Conservation (phyloP, 345 rosid species). For the Pistacia integerrima region DNA sequence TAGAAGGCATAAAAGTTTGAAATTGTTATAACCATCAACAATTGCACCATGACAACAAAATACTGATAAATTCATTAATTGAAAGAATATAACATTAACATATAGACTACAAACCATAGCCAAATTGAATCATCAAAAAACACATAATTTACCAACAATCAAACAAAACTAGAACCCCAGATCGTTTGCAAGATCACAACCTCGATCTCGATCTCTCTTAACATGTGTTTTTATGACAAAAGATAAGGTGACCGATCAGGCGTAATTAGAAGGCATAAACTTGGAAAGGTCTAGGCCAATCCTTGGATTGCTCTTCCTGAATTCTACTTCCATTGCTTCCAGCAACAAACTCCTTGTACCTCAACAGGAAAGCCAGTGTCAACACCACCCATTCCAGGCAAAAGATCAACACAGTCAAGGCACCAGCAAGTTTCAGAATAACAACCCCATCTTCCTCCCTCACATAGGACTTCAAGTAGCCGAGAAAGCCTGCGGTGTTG, state of each 20-base stretch:
- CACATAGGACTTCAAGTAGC: conserved; percentile 43
- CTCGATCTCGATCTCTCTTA: background rate
- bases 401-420: conserved; percentile 37
- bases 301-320: conserved; percentile 11
- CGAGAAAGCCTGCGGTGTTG: conserved; percentile 33
- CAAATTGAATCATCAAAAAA: too few relatives aligned
- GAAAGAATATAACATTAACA: too few relatives aligned
- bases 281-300: conserved; percentile 19
- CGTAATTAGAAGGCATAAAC: background rate
- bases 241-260: background rate
- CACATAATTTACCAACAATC: too few relatives aligned
- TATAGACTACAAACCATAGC: too few relatives aligned
- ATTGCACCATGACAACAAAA: too few relatives aligned
- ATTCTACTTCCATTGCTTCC: background rate
- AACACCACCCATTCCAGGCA: conserved; percentile 45
- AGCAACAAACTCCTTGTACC: conserved; percentile 30
- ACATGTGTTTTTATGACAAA: too few relatives aligned
- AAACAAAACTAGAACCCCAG: too few relatives aligned
- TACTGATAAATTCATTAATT: too few relatives aligned
- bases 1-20: too few relatives aligned
- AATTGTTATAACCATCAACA: too few relatives aligned
- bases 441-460: conserved; percentile 41
- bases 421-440: conserved; percentile 41
- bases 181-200: too few relatives aligned
- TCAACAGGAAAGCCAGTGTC: conserved; percentile 40